A percentile compares a stretch with the other conserved stretches of the same genome.
phyloP scores from a whole-genome alignment of 2,329 filamentous ascomycete species.

The Colletotrichum orbiculare region DNA sequence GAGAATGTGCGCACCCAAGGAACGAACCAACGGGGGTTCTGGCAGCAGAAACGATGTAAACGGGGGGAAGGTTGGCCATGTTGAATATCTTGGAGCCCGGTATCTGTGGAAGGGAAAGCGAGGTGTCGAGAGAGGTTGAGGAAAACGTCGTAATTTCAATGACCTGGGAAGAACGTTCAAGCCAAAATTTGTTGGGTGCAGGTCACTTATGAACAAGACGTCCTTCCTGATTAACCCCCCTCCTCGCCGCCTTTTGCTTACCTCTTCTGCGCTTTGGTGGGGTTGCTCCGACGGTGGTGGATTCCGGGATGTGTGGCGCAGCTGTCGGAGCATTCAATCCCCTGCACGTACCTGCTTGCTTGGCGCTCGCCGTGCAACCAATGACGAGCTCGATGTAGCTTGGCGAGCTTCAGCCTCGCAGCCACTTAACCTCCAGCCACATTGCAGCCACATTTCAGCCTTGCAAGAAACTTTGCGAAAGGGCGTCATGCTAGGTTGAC shows the following conservation, averaged over 20 bases:
- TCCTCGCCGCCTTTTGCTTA: constrained; percentile 31
- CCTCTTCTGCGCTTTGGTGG: constrained; percentile 20
- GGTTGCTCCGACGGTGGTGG: constrained; percentile 28
- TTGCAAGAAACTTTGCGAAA: constrained; percentile 38
- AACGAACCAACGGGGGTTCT: constrained; percentile 95
- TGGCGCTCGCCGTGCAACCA: constrained; percentile 6
- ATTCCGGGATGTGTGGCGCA: constrained; percentile 28
- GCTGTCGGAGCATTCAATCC: constrained; percentile 24
- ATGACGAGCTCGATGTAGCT: constrained; percentile 4
- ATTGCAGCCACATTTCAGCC: constrained; percentile 26
- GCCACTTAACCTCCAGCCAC: constrained; percentile 7
- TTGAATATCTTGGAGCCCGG: constrained; percentile 44
- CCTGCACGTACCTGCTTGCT: constrained; percentile 29
- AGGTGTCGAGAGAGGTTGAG: neutral
- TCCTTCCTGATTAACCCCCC: constrained; percentile 10
- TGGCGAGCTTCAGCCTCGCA: constrained; percentile 31
- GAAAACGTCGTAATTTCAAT: constrained; percentile 15
- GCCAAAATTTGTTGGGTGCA: constrained; percentile 27
- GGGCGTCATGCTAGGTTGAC: constrained; percentile 29
- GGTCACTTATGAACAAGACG: constrained; percentile 29
- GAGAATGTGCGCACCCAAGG: constrained; percentile 73
- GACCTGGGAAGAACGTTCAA: constrained; percentile 13
- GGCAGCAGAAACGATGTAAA: constrained; percentile 94
- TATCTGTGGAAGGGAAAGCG: neutral
- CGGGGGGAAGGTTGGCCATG: constrained; percentile 85